Base-by-base conservation (phyloP, 345 rosid genomes). In the Lumnitzera littorea region DNA sequence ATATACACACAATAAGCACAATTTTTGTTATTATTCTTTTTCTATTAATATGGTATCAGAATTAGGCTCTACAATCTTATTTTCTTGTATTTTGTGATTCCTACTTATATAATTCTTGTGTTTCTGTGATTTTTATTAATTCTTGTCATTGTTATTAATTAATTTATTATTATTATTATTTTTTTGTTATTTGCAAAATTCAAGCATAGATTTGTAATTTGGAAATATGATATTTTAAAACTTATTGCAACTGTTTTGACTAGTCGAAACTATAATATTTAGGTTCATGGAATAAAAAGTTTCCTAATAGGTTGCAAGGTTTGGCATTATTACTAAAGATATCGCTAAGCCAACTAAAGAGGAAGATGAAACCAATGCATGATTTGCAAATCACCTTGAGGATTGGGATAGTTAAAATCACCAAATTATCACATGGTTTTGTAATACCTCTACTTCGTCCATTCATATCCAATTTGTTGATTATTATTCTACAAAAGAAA, bases 391-490 rank as follows among this genome's bases (percentile, higher is more conserved):
- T 11, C n/a, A 48, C 50, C 63, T 60, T 15, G 15, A 60, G 15
- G 24, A 49, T 1, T 49, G 11, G 55, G 52, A 24, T 46, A 50
- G 24, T 16, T 29, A 50, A 25, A 60, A 60, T 27, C 46, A 60
- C n/a, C n/a, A 50, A 5, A 60, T 60, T 20, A 58, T 58, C 27
- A 58, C 62, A 1, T 58, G 25, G 62, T 14, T 46, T 25, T 31
- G 25, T 13, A 12, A 36, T 36, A 62, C 57, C 17, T 62, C 50
- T n/a, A 4, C 17, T 12, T 29, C 58, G 0, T 31, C 24, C 11
- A 62, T 51, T 51, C 27, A 62, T 15, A 51, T 52, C 31, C 23
- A 31, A 62, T 62, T 62, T 36, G 48, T 15, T 8, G 10, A 52
- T 29, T 62, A 13, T 62, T 50, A 51, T 1, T 15, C 50, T 51